phyloP scores from a whole-genome alignment of 441 rosid species.

The Eruca vesicaria region DNA sequence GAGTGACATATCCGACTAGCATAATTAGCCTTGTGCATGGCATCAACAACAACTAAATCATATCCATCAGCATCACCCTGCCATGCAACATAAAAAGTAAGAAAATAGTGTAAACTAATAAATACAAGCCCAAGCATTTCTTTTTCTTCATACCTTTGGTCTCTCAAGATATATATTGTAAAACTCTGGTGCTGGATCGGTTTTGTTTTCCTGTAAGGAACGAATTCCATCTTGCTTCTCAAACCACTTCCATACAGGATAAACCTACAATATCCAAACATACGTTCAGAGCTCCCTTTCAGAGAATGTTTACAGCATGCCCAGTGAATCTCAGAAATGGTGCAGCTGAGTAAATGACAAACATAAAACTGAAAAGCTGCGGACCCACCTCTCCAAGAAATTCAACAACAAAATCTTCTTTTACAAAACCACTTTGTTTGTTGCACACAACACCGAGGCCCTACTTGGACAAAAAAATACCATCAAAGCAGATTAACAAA shows the following conservation, averaged over 20 bases:
- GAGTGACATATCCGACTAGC: slow-evolving; percentile 99
- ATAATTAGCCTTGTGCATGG: slow-evolving; percentile 99
- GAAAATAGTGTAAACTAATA: slow-evolving; percentile 19
- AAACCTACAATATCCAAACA: slow-evolving; percentile 59
- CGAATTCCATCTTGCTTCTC: slow-evolving; percentile 99
- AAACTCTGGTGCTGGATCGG: slow-evolving; percentile 99
- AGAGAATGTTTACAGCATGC: slow-evolving; percentile 7
- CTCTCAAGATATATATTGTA: slow-evolving; percentile 99
- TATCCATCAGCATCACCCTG: slow-evolving; percentile 99
- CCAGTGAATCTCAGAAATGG: slow-evolving; percentile 8
- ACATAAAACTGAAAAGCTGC: slow-evolving; percentile 23
- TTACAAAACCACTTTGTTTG: slow-evolving; percentile 91
- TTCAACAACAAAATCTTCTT: slow-evolving; percentile 97
- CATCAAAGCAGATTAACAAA: slow-evolving; percentile 21
- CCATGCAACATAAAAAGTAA: slow-evolving; percentile 31
- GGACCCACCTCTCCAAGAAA: slow-evolving; percentile 96
- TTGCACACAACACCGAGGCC: slow-evolving; percentile 99
- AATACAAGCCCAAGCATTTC: slow-evolving; percentile 19
- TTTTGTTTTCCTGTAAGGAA: slow-evolving; percentile 85
- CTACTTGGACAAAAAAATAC: slow-evolving; percentile 45
- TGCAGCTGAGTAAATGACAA: slow-evolving; percentile 12
- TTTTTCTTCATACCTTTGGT: slow-evolving; percentile 74
- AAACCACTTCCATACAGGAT: slow-evolving; percentile 99
- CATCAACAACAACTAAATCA: slow-evolving; percentile 99
- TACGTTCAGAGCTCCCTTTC: slow-evolving; percentile 5